A percentile compares a stretch with the other conserved stretches of the same genome.
Evolutionary conservation across 345 rosid genomes (phyloP).

Genomic region (Noccaea caerulescens): DNA sequence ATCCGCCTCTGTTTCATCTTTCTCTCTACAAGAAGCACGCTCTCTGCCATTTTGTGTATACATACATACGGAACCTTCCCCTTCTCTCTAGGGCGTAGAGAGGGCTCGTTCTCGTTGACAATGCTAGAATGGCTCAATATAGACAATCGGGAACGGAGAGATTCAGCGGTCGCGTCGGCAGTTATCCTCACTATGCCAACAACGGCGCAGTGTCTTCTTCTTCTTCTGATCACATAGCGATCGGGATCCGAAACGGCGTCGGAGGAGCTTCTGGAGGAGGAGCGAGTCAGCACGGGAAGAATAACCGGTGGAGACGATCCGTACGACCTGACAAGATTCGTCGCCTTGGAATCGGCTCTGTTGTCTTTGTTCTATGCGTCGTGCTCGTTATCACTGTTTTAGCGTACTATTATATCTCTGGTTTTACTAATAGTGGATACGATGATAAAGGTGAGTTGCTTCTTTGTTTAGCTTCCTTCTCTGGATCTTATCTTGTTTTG

Average conservation of each 20-base stretch:
- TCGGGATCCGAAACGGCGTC: slow-evolving; percentile 56
- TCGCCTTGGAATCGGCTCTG: slow-evolving; percentile 54
- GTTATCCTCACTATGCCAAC: slow-evolving; percentile 42
- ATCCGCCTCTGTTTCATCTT: background rate
- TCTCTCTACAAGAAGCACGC: background rate
- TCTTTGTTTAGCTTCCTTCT: background rate
- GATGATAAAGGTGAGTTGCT: slow-evolving; percentile 51
- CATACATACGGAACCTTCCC: background rate
- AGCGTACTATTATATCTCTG: slow-evolving; percentile 67
- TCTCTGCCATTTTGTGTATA: slow-evolving; percentile 2
- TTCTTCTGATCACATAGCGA: slow-evolving; percentile 61
- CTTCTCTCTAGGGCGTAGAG: slow-evolving; percentile 26
- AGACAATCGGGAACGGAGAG: slow-evolving; percentile 80
- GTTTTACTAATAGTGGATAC: slow-evolving; percentile 33
- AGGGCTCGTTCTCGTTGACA: slow-evolving; percentile 26
- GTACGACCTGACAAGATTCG: slow-evolving; percentile 63
- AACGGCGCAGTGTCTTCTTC: slow-evolving; percentile 49
- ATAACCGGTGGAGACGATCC: slow-evolving; percentile 62
- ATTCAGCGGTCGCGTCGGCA: slow-evolving; percentile 43
- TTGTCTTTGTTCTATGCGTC: slow-evolving; percentile 55
- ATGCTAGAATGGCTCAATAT: slow-evolving; percentile 82
- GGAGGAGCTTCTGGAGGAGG: slow-evolving; percentile 34
- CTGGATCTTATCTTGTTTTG: slow-evolving; percentile 14
- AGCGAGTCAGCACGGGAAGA: slow-evolving; percentile 51
- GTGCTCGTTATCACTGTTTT: slow-evolving; percentile 63